A percentile compares a stretch with the other conserved stretches of the same genome.
Conservation (phyloP, 2,329 filamentous ascomycete species). For the Capronia americana region DNA sequence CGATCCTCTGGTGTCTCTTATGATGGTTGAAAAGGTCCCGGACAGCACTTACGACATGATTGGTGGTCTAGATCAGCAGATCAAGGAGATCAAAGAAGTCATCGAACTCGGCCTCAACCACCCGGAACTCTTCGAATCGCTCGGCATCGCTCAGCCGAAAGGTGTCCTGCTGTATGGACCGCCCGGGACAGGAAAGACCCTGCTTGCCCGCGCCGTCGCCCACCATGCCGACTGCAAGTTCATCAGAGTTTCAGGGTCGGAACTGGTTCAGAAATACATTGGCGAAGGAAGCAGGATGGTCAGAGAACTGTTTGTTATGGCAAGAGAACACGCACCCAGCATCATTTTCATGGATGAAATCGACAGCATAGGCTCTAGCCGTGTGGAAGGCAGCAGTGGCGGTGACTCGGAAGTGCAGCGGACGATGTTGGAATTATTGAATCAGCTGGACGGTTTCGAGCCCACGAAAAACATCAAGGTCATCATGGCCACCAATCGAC, state of each 20-base stretch:
- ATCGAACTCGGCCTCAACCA: conserved; percentile 98
- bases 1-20: conserved; percentile 96
- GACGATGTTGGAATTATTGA: conserved; percentile 97
- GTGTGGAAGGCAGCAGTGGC: conserved; percentile 92
- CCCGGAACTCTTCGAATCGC: conserved; percentile 97
- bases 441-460: conserved; percentile 98
- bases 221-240: conserved; percentile 99
- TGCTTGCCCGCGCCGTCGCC: conserved; percentile 91
- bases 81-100: conserved; percentile 99
- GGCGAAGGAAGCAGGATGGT: conserved; percentile 98
- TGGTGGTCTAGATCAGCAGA: conserved; percentile 96
- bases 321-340: conserved; percentile 92
- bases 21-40: conserved; percentile 99
- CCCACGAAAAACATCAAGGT: conserved; percentile 99
- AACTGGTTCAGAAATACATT: conserved; percentile 99
- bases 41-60: conserved; percentile 99
- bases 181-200: conserved; percentile 94
- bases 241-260: conserved; percentile 93
- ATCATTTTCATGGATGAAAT: conserved; percentile 99
- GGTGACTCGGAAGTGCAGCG: conserved; percentile 98
- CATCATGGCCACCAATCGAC: conserved; percentile 98
- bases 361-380: conserved; percentile 95
- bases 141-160: conserved; percentile 97
- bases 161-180: conserved; percentile 96
- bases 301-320: conserved; percentile 98